These are phyloP conservation scores for Apiotrichum laibachii DNA, from an alignment of 1,284 basidiomycete genomes.

Conservation along the genomic window DNA sequence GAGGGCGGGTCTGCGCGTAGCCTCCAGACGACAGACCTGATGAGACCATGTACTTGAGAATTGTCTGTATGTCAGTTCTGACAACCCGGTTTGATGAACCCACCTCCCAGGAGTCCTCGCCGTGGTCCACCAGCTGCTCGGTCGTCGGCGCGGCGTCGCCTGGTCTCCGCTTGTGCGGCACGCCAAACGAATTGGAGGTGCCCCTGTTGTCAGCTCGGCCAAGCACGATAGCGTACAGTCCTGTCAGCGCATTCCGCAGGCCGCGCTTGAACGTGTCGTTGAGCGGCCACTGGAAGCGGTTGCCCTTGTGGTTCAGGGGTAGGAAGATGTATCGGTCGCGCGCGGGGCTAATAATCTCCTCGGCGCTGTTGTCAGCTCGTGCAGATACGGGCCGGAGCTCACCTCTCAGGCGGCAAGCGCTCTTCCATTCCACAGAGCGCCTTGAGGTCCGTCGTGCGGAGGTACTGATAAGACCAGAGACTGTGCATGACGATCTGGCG, in stretches of 20 bases:
- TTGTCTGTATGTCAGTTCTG: constrained; percentile 62
- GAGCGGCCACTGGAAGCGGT: constrained; percentile 60
- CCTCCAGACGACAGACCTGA: constrained; percentile 62
- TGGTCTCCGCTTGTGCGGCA: constrained; percentile 64
- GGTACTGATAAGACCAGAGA: constrained; percentile 81
- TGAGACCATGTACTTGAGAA: constrained; percentile 98
- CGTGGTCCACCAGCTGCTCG: constrained; percentile 75
- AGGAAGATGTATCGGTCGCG: constrained; percentile 72
- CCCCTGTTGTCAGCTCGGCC: constrained; percentile 59
- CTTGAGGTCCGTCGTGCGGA: constrained; percentile 69
- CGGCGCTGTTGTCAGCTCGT: constrained; percentile 57
- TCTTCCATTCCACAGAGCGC: constrained; percentile 70
- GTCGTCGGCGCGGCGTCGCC: constrained; percentile 51
- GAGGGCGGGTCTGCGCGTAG: constrained; percentile 59
- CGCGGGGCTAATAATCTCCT: constrained; percentile 66
- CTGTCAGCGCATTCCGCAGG: constrained; percentile 83
- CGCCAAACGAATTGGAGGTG: constrained; percentile 84
- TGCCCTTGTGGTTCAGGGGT: constrained; percentile 26
- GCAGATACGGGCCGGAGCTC: constrained; percentile 4
- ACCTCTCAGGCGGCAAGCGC: constrained; percentile 26
- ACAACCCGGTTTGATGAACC: constrained; percentile 25
- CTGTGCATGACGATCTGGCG: constrained; percentile 87
- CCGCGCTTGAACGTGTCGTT: constrained; percentile 75
- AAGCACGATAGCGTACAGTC: constrained; percentile 65
- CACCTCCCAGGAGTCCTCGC: constrained; percentile 92